phyloP scores from a whole-genome alignment of 306 rosid genomes.

The Inga leiocalycina region DNA sequence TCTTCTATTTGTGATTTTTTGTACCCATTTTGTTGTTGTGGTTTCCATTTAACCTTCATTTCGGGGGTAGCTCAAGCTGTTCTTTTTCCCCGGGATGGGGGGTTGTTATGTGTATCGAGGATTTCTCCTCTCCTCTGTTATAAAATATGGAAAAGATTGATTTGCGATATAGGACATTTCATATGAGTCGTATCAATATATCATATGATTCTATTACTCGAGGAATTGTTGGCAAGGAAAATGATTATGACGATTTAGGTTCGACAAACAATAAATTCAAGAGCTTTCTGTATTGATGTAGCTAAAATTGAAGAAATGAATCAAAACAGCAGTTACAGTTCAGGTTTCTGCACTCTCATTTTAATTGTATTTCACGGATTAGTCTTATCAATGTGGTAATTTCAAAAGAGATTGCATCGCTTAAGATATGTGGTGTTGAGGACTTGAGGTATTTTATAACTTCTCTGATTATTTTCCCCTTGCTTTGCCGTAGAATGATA shows the following conservation, averaged over 20 bases:
- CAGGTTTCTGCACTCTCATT: neutral
- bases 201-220: neutral
- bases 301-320: neutral
- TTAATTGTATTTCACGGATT: neutral
- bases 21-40: neutral
- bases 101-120: neutral
- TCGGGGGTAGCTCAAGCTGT: neutral
- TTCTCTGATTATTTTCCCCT: neutral
- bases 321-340: neutral
- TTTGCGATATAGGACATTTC: neutral
- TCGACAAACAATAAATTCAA: neutral
- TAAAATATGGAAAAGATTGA: neutral
- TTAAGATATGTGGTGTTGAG: neutral
- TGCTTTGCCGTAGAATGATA: conserved; percentile 47
- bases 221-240: neutral
- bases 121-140: neutral
- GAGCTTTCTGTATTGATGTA: neutral
- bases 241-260: neutral
- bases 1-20: neutral
- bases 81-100: neutral
- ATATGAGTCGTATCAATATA: neutral
- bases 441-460: neutral
- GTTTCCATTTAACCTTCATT: neutral
- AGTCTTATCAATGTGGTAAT: neutral
- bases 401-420: neutral